phyloP scores from a whole-genome alignment of 768 basidiomycete genomes.

The Xerocomellus intermedius region DNA sequence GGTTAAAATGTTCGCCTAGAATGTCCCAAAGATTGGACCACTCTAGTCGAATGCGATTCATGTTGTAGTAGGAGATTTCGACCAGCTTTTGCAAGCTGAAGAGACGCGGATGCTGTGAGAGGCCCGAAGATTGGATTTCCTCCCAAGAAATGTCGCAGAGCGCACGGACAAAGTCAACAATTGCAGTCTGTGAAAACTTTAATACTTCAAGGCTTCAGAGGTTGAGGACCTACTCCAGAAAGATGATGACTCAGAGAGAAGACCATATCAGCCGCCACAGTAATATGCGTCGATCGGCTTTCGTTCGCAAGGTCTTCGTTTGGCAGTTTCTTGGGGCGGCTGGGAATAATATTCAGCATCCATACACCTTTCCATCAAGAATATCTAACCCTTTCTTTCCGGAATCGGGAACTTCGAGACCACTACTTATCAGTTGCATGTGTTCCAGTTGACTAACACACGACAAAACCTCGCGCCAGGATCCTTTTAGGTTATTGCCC shows the following conservation, averaged over 20 bases:
- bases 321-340: constrained; percentile 58
- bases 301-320: constrained; percentile 96
- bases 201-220: constrained; percentile 2
- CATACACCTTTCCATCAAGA: background rate
- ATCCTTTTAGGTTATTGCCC: constrained; percentile 92
- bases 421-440: constrained; percentile 95
- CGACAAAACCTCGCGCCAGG: constrained; percentile 94
- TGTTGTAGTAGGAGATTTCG: constrained; percentile 99
- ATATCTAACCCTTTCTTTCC: constrained; percentile 74
- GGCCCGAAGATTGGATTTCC: constrained; percentile 95
- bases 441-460: constrained; percentile 98
- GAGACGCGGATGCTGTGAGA: constrained; percentile 89
- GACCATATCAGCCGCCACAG: constrained; percentile 98
- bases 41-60: constrained; percentile 95
- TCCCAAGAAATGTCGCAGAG: constrained; percentile 98
- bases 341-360: constrained; percentile 11
- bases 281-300: constrained; percentile 96
- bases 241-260: constrained; percentile 95
- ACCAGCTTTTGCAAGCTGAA: constrained; percentile 98
- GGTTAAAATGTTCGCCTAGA: constrained; percentile 97
- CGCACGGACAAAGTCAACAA: constrained; percentile 96
- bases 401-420: constrained; percentile 78
- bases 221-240: constrained; percentile 71
- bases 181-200: constrained; percentile 67
- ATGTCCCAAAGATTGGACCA: constrained; percentile 99